These are phyloP conservation scores for Colletotrichum sp. DNA, from an alignment of 2,329 filamentous ascomycete genomes.

Conservation along the genomic window DNA sequence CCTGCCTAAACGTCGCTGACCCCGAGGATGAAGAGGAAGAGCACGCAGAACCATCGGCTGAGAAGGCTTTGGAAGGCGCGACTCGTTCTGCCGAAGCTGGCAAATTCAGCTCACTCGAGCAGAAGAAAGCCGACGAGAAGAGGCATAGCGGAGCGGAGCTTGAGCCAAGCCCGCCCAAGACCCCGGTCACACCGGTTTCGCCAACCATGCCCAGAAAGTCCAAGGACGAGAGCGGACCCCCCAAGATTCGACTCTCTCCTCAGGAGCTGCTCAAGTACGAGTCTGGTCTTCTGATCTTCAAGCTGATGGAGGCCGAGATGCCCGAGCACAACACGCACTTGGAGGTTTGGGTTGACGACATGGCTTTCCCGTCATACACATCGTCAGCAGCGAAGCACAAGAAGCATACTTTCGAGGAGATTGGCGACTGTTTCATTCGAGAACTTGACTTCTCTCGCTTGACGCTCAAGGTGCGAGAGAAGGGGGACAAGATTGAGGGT, in stretches of 20 bases:
- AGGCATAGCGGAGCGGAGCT: conserved; percentile 21
- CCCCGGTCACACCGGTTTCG: conserved; percentile 48
- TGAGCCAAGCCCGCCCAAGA: conserved; percentile 37
- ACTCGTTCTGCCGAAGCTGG: conserved; percentile 40
- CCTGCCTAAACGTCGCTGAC: conserved; percentile 84
- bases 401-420: conserved; percentile 82
- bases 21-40: conserved; percentile 82
- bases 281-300: conserved; percentile 92
- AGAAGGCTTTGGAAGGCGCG: conserved; percentile 31
- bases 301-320: conserved; percentile 88
- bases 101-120: conserved; percentile 47
- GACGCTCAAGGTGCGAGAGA: conserved; percentile 85
- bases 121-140: conserved; percentile 31
- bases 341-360: conserved; percentile 93
- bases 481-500: conserved; percentile 68
- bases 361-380: conserved; percentile 87
- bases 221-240: conserved; percentile 60
- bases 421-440: conserved; percentile 93
- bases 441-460: conserved; percentile 97
- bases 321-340: conserved; percentile 77
- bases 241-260: conserved; percentile 78
- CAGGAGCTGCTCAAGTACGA: conserved; percentile 87
- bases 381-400: conserved; percentile 77
- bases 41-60: conserved; percentile 47
- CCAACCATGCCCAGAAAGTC: conserved; percentile 53